These are phyloP conservation scores for Nidularia pulvinata DNA, from an alignment of 768 basidiomycete species.

Conservation along the genomic window DNA sequence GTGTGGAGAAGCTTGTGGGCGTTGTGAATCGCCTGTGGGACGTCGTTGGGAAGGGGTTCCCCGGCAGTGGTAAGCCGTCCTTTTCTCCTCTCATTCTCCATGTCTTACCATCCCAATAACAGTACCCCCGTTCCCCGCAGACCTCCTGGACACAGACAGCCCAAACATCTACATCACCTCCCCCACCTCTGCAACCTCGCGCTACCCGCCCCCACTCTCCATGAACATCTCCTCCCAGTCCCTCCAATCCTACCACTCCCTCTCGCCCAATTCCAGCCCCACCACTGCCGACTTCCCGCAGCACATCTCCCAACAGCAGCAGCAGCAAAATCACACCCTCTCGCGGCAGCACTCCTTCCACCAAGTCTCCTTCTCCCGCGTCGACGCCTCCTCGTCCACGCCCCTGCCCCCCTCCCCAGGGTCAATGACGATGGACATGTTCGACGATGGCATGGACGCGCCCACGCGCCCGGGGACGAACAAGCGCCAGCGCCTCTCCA, in stretches of 20 bases:
- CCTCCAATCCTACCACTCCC: slow-evolving; percentile 42
- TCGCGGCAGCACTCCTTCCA: slow-evolving; percentile 65
- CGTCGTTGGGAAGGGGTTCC: slow-evolving; percentile 52
- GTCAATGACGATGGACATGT: slow-evolving; percentile 41
- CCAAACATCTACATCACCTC: slow-evolving; percentile 79
- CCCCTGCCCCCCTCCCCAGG: slow-evolving; percentile 38
- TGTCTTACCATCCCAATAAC: background rate
- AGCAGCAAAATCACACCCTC: slow-evolving; percentile 31
- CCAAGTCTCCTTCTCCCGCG: slow-evolving; percentile 40
- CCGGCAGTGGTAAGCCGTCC: slow-evolving; percentile 45
- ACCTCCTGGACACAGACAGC: slow-evolving; percentile 55
- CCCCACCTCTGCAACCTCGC: slow-evolving; percentile 42
- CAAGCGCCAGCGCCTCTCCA: slow-evolving; percentile 48
- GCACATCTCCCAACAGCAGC: slow-evolving; percentile 16
- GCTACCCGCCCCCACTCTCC: slow-evolving; percentile 42
- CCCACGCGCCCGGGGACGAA: slow-evolving; percentile 8
- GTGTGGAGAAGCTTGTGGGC: slow-evolving; percentile 59
- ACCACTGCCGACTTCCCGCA: slow-evolving; percentile 45
- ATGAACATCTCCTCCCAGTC: slow-evolving; percentile 34
- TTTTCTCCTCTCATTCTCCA: slow-evolving; percentile 2
- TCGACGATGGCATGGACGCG: slow-evolving; percentile 32
- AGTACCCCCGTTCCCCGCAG: slow-evolving; percentile 38
- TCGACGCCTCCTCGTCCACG: slow-evolving; percentile 29
- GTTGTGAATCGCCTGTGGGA: slow-evolving; percentile 68
- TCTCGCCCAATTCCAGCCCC: slow-evolving; percentile 52